Evolutionary conservation across 306 rosid genomes (phyloP).

Genomic region (Carpinus fangiana): DNA sequence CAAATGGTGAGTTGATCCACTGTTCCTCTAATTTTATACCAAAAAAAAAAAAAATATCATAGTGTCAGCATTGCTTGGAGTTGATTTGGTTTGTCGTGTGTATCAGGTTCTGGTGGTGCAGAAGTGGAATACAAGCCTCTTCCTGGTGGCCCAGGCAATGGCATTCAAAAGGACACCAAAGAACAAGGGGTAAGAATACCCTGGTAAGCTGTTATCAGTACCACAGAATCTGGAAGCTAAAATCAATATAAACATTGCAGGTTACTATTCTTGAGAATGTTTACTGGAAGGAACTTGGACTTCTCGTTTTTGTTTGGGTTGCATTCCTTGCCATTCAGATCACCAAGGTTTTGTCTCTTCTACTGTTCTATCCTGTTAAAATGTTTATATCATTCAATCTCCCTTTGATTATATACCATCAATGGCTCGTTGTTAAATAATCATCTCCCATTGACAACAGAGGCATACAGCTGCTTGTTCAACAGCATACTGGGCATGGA

Average conservation of each 20-base stretch:
- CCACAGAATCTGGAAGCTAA: slow-evolving; percentile 33
- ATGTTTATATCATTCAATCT: slow-evolving; percentile 8
- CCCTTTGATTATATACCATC: background rate
- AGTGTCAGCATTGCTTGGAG: background rate
- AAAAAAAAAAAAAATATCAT: background rate
- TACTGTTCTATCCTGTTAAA: slow-evolving; percentile 7
- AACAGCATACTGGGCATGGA: slow-evolving; percentile 66
- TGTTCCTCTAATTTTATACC: slow-evolving; percentile 15
- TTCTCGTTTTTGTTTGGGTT: slow-evolving; percentile 85
- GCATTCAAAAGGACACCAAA: slow-evolving; percentile 25
- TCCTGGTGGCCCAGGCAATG: slow-evolving; percentile 59
- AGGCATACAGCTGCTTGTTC: slow-evolving; percentile 61
- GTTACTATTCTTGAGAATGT: slow-evolving; percentile 63
- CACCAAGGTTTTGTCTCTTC: slow-evolving; percentile 55
- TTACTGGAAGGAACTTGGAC: slow-evolving; percentile 85
- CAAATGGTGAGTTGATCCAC: slow-evolving; percentile 53
- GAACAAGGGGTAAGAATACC: slow-evolving; percentile 39
- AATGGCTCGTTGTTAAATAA: slow-evolving; percentile 17
- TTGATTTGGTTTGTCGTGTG: slow-evolving; percentile 20
- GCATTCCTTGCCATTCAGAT: slow-evolving; percentile 79
- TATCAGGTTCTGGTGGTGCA: slow-evolving; percentile 54
- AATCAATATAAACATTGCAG: slow-evolving; percentile 46
- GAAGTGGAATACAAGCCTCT: slow-evolving; percentile 72
- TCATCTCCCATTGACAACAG: slow-evolving; percentile 43
- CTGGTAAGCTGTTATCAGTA: slow-evolving; percentile 2